These are phyloP conservation scores for Oenanthe sinensis DNA, from an alignment of 129 eudicot species.

Conservation along the genomic window DNA sequence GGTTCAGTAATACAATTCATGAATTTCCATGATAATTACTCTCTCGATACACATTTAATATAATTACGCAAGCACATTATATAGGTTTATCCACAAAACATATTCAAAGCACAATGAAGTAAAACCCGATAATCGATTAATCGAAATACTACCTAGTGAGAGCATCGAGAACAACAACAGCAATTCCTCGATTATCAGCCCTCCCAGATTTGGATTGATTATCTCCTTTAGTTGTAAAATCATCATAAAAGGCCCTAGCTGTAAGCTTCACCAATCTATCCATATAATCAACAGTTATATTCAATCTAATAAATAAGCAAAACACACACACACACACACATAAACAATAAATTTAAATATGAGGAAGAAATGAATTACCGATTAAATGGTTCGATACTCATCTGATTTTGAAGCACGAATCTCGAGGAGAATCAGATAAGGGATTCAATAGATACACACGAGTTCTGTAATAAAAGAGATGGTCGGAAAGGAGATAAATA, in stretches of 20 bases:
- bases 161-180: conserved; percentile 93
- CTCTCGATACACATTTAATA: too few species aligned
- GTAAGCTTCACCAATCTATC: conserved; percentile 81
- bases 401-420: not conserved
- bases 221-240: conserved; percentile 79
- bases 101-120: not conserved
- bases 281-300: not conserved
- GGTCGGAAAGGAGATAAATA: not conserved
- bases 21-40: too few species aligned
- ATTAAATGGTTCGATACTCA: conserved; percentile 9
- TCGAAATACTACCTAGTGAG: conserved; percentile 53
- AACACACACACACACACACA: not conserved
- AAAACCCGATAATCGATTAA: not conserved
- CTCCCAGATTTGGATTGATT: conserved; percentile 77
- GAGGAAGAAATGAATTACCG: not conserved
- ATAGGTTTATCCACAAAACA: not conserved
- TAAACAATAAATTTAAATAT: not conserved
- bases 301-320: not conserved
- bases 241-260: conserved; percentile 92
- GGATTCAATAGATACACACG: not conserved
- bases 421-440: not conserved
- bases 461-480: not conserved
- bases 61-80: too few species aligned
- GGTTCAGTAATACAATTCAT: not conserved
- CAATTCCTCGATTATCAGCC: conserved; percentile 87